A percentile compares a stretch with the other conserved stretches of the same genome.
Conservation (phyloP, 129 eudicot species). For the Centella asiatica region DNA sequence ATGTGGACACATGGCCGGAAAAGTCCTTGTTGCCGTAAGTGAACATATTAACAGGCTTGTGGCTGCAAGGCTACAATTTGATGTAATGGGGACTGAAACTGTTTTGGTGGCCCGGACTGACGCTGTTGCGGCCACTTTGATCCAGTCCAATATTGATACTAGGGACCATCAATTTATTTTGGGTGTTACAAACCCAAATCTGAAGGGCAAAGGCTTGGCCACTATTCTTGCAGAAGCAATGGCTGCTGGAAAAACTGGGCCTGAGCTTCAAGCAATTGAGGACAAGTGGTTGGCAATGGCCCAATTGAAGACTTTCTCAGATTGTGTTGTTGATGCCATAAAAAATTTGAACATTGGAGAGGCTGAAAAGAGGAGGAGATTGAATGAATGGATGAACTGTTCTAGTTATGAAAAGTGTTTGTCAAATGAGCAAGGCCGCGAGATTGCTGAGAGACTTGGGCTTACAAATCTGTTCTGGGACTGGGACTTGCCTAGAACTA, state of each 20-base stretch:
- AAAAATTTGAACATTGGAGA: slow-evolving; percentile 39
- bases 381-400: slow-evolving; percentile 64
- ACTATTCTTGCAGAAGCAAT: slow-evolving; percentile 50
- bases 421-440: slow-evolving; percentile 63
- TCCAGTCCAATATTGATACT: slow-evolving; percentile 75
- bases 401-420: slow-evolving; percentile 70
- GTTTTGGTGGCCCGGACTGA: slow-evolving; percentile 87
- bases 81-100: slow-evolving; percentile 84
- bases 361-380: slow-evolving; percentile 52
- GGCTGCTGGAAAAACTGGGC: slow-evolving; percentile 67
- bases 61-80: slow-evolving; percentile 82
- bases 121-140: slow-evolving; percentile 77
- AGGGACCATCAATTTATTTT: slow-evolving; percentile 87
- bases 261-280: slow-evolving; percentile 75
- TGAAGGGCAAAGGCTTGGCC: slow-evolving; percentile 66
- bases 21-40: slow-evolving; percentile 66
- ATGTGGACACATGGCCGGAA: slow-evolving; percentile 99
- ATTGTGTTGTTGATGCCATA: slow-evolving; percentile 55
- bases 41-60: slow-evolving; percentile 86
- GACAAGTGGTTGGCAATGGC: slow-evolving; percentile 75
- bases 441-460: slow-evolving; percentile 56
- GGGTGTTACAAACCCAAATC: slow-evolving; percentile 65
- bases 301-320: slow-evolving; percentile 65
- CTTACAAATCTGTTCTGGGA: slow-evolving; percentile 67
- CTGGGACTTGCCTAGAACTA: slow-evolving; percentile 90